Base-by-base conservation (phyloP, 2,329 filamentous ascomycete genomes). In the Daldinia eschscholtzii region DNA sequence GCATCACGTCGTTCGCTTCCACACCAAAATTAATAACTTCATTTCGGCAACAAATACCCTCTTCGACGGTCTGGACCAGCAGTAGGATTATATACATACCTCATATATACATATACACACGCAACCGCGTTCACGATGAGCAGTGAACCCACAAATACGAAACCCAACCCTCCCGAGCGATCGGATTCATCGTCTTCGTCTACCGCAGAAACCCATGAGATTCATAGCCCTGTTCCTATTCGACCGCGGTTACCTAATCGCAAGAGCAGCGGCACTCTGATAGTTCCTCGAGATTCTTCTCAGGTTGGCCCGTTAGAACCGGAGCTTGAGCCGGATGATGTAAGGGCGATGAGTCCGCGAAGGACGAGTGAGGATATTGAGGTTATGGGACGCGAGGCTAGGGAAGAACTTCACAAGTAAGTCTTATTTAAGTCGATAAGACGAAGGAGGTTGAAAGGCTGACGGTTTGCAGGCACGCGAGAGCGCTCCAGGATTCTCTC, bases 291-390 rank as follows among this genome's bases (percentile, higher is more conserved):
- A 73, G 92, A 95, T 77, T 92, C 87, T 75, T 89, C 88, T 20
- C 89, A 91, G 66, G 89, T 93, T 68, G 91, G 93, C 72, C 88
- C 92, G 39, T 83, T 91, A 68, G 90, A 93, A 71, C 88, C 92
- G 70, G 87, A 93, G 70, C 92, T 94, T 74, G 93, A 94, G 28
- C 92, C 94, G 26, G 92, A 93, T 79, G 94, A 98, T 79, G 94
- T 96, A 69, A 86, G 95, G 76, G 92, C 93, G 68, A 98, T 99
- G 95, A 98, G 94, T 79, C 95, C 95, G 2, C 86, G 95, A 74
- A 86, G 95, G 75, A 97, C 93, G 72, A 97, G 91, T 75, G 93
- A 96, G 77, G 95, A 98, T 78, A 88, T 98, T 61, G 93, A 97
- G 80, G 91, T 90, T 77, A 87, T 98, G 79, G 92, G 94, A 74